Evolutionary conservation across 257 asterid species (phyloP), one percentile per base, ranked within the genome.

Genomic region (Salvia hispanica): DNA sequence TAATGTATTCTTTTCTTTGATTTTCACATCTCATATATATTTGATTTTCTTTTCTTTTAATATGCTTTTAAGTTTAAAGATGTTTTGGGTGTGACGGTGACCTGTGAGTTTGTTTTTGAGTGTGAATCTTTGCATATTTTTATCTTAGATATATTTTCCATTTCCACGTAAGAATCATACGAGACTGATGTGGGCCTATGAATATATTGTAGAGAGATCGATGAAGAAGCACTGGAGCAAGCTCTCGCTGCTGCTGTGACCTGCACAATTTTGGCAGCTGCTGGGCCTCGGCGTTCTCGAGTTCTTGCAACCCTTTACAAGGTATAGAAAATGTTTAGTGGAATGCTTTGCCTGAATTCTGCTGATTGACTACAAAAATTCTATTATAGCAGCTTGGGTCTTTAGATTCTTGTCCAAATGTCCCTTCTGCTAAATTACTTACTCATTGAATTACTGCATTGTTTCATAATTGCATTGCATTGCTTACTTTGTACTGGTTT

Each of bases 221-320:
- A 92, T 58, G 97, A 92, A 83, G 97, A 80, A 72, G 98, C 95
- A 12, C 77, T 92, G 70, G 95, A 90, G 81, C 96, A 90, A 77
- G 97, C 97, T 64, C 76, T 90, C 33, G 84, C 95, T 74, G 96
- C 96, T 43, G 97, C 97, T 31, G 92, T 90, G 48, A 90, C 97
- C 42, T 90, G 97, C 90, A 90, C 96, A 61, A 92, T 90, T 74
- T 80, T 92, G 90, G 98, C 97, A 58, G 97, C 95, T 16, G 97
- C 97, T 10, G 97, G 97, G 66, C 96, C 97, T 73, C 96, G 90
- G 62, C 90, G 96, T 46, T 76, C 98, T 68, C 96, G 96, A 58
- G 98, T 92, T 67, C 97, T 92, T 77, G 98, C 98, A 62, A 92
- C 98, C 53, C 76, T 90, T 70, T 92, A 92, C 84, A 92, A 90